phyloP scores from a whole-genome alignment of 1,139 yeast genomes.

The Blastobotrys niveus region DNA sequence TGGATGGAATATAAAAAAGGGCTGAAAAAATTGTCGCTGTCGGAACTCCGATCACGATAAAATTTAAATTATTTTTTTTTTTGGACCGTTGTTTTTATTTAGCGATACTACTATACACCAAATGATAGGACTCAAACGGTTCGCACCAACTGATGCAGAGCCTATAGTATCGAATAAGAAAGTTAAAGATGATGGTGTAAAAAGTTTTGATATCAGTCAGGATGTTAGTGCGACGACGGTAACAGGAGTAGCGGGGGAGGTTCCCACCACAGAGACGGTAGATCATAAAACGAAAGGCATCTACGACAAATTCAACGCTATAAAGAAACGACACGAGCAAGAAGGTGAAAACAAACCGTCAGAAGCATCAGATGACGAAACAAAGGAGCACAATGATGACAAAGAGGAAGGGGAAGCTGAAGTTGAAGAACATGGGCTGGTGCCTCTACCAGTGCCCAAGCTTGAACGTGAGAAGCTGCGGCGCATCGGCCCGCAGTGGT shows the following conservation, averaged over 20 bases:
- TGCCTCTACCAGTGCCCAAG: slow-evolving; percentile 56
- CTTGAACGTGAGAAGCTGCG: slow-evolving; percentile 50
- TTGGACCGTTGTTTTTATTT: background rate
- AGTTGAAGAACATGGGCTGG: slow-evolving; percentile 41
- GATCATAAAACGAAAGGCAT: too few relatives aligned
- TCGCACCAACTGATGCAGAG: slow-evolving; percentile 9
- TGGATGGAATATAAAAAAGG: too few relatives aligned
- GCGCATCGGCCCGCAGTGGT: slow-evolving; percentile 41
- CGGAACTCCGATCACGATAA: too few relatives aligned
- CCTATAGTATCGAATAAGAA: too few relatives aligned
- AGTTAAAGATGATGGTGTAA: too few relatives aligned
- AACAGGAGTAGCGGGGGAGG: too few relatives aligned
- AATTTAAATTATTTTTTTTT: too few relatives aligned
- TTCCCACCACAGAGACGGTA: too few relatives aligned
- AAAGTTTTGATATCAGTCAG: too few relatives aligned
- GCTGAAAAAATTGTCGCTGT: too few relatives aligned
- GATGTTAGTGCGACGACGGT: too few relatives aligned
- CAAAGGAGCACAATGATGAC: background rate
- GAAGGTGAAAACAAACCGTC: slow-evolving; percentile 8
- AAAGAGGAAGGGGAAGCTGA: slow-evolving; percentile 10
- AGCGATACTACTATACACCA: background rate
- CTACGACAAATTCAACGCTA: too few relatives aligned
- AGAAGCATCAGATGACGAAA: background rate
- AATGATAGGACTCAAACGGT: slow-evolving; percentile 11
- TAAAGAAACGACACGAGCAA: slow-evolving; percentile 13